phyloP scores from a whole-genome alignment of 2,329 filamentous ascomycete species.

The Penicillium nordicum region DNA sequence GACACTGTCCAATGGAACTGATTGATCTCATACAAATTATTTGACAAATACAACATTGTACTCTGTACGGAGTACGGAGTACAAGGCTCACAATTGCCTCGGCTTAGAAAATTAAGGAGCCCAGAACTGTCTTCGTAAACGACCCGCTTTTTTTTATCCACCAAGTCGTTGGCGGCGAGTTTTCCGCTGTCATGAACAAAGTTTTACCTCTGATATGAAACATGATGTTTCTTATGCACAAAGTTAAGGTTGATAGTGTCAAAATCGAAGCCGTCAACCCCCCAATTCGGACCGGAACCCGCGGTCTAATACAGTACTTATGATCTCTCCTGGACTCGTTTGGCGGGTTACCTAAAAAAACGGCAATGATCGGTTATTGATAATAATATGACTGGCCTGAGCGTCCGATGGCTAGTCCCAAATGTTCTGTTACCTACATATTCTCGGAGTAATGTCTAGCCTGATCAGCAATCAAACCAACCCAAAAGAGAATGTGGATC shows the following conservation, averaged over 20 bases:
- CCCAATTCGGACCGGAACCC: neutral
- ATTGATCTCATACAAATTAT: neutral
- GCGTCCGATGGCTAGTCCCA: neutral
- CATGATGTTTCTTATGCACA: neutral
- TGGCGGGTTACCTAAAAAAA: neutral
- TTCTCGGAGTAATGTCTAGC: neutral
- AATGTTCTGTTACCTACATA: neutral
- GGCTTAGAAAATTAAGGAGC: neutral
- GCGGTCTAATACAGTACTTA: neutral
- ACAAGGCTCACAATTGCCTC: neutral
- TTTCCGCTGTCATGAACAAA: neutral
- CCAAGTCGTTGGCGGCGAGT: neutral
- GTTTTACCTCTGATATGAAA: neutral
- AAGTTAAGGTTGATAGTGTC: neutral
- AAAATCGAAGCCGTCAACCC: neutral
- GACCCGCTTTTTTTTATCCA: constrained; percentile 3
- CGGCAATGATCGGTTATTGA: neutral
- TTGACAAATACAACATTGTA: neutral
- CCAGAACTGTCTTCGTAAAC: neutral
- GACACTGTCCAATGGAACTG: neutral
- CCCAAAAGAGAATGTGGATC: neutral
- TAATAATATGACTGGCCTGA: neutral
- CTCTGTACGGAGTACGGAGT: no score
- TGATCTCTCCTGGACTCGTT: neutral
- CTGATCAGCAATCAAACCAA: constrained; percentile 3